phyloP scores from a whole-genome alignment of 2,329 filamentous ascomycete species.

The Diplodia seriata region DNA sequence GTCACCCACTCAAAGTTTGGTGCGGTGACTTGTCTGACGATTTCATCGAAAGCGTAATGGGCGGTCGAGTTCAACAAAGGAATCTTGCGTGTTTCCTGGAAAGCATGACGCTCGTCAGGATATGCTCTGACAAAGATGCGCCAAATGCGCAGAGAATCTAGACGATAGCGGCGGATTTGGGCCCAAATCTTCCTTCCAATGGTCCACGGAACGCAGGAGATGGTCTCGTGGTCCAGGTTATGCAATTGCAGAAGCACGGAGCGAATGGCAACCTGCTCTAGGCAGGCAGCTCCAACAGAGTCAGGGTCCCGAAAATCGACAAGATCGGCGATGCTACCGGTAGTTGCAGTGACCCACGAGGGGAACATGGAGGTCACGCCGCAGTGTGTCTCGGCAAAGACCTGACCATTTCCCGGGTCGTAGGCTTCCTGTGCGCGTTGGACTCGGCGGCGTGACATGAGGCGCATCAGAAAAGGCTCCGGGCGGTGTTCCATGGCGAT shows the following conservation, averaged over 20 bases:
- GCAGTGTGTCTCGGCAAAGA: conserved; percentile 24
- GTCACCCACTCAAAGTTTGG: conserved; percentile 26
- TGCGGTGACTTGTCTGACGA: conserved; percentile 10
- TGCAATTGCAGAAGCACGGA: conserved; percentile 28
- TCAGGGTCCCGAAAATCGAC: conserved; percentile 9
- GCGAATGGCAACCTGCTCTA: conserved; percentile 26
- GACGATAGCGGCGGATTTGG: neutral
- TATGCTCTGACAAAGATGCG: conserved; percentile 22
- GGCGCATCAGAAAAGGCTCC: neutral
- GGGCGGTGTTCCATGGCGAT: conserved; percentile 8
- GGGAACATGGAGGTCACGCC: conserved; percentile 11
- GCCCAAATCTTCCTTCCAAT: conserved; percentile 17
- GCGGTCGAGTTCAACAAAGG: neutral
- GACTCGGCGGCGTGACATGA: conserved; percentile 16
- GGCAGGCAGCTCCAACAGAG: neutral
- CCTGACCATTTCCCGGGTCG: conserved; percentile 10
- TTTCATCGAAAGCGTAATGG: conserved; percentile 3
- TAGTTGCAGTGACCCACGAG: conserved; percentile 22
- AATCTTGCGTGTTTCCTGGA: conserved; percentile 18
- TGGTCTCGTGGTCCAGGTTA: neutral
- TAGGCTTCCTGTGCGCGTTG: conserved; percentile 6
- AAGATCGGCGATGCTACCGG: conserved; percentile 25
- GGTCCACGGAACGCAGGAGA: conserved; percentile 24
- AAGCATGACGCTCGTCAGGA: conserved; percentile 17
- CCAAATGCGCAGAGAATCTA: conserved; percentile 27